phyloP scores from a whole-genome alignment of 345 rosid genomes.

The Angophora floribunda region DNA sequence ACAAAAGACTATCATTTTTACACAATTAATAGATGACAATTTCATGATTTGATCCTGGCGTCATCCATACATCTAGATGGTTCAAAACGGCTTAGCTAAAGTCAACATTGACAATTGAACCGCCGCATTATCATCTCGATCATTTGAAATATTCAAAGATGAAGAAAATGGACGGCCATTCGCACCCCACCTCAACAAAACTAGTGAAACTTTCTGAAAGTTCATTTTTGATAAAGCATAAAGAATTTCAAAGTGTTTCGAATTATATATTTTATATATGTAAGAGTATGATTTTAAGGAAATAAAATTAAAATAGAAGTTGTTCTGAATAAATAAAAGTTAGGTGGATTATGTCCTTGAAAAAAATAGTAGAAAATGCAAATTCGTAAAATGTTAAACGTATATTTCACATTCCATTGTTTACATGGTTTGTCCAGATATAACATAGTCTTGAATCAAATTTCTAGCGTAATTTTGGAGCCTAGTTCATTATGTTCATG shows the following conservation, averaged over 20 bases:
- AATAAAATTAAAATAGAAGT: too few species aligned
- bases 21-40: background rate
- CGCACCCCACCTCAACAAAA: background rate
- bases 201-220: background rate
- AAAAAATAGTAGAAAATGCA: background rate
- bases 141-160: background rate
- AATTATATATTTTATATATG: too few species aligned
- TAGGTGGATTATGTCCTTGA: background rate
- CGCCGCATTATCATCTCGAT: background rate
- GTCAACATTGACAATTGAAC: background rate
- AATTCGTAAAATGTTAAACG: too few species aligned
- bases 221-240: background rate
- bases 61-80: background rate
- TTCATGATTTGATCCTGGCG: background rate
- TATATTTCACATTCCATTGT: background rate
- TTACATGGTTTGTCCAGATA: background rate
- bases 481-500: background rate
- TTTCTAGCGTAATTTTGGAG: background rate
- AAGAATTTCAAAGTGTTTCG: too few species aligned
- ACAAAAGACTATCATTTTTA: background rate
- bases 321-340: background rate
- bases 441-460: background rate
- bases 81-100: background rate
- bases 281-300: background rate
- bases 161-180: background rate